Evolutionary conservation across 192 early-diverging fungal genomes (phyloP), one percentile per base, ranked within the genome.

Genomic region (Rhizophagus clarus): DNA sequence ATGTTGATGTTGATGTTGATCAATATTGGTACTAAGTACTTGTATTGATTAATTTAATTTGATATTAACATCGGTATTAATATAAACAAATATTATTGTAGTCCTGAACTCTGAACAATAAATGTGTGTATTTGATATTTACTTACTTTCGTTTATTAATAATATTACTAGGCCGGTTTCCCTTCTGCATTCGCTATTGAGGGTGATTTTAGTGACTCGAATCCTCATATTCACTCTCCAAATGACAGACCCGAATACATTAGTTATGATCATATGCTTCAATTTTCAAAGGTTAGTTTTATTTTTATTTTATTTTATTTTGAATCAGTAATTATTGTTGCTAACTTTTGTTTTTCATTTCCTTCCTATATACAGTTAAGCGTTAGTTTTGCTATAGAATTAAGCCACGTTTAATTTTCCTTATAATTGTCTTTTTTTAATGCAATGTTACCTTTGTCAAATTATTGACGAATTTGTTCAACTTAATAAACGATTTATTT

Each of bases 311-410:
- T 63, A 47, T 67, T 67, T 31, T 60, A 22, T 70, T 31, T 70
- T 22, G 24, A 6, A 3, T 62, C 3, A 15, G 15, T 56, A 5
- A 56, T 14, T 12, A 49, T 14, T 56, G 51, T 20, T 9, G 10
- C 40, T 42, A 42, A 42, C 10, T 42, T 42, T 56, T 20, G 4
- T 56, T 20, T 20, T 56, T 20, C 5, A 31, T 12, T 20, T 4
- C 34, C 34, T 67, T 12, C 22, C 15, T 45, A 22, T 45, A 22
- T 56, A 66, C 22, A 79, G 78, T 70, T 86, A 66, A 90, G 90
- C 28, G 84, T 96, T 56, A 94, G 90, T 14, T 99, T 95, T 87
- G 96, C 93, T 14, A 90, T 96, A 42, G 97, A 99, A 82, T 86
- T 94, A 6, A 90, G 89, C 31, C 83, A 91, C 56, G 76, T 49